Evolutionary conservation across 164 flowering plant genomes (phyloP).

Genomic region (Umbellularia californica): DNA sequence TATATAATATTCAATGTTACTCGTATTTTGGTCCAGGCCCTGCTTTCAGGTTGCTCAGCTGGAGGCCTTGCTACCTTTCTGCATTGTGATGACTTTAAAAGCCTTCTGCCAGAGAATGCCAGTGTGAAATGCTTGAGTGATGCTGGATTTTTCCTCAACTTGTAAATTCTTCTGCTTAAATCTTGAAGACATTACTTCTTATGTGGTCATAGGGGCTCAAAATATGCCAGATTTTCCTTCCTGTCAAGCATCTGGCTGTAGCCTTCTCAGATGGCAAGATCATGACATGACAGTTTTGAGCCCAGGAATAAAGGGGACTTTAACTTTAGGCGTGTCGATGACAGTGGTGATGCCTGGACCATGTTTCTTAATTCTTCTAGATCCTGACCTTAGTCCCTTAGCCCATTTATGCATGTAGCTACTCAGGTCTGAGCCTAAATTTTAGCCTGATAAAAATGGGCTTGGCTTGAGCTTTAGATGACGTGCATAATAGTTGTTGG

Average conservation of each 20-base stretch:
- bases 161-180: slow-evolving; percentile 37
- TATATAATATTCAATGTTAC: background rate
- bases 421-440: no score
- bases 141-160: slow-evolving; percentile 88
- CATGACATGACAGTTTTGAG: background rate
- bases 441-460: no score
- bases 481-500: no score
- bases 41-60: slow-evolving; percentile 98
- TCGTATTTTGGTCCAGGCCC: slow-evolving; percentile 42
- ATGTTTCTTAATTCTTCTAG: no score
- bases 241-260: no score
- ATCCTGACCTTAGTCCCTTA: no score
- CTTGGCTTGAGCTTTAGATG: no score
- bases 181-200: background rate
- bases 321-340: background rate
- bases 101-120: slow-evolving; percentile 52
- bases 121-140: slow-evolving; percentile 90
- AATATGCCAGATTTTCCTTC: no score
- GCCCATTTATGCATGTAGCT: no score
- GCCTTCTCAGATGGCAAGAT: background rate
- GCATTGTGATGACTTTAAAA: slow-evolving; percentile 75
- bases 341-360: background rate
- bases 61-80: slow-evolving; percentile 83
- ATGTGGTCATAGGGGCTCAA: background rate
- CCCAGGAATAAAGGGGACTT: background rate